phyloP scores from a whole-genome alignment of 345 rosid species.

The Salix caprea region DNA sequence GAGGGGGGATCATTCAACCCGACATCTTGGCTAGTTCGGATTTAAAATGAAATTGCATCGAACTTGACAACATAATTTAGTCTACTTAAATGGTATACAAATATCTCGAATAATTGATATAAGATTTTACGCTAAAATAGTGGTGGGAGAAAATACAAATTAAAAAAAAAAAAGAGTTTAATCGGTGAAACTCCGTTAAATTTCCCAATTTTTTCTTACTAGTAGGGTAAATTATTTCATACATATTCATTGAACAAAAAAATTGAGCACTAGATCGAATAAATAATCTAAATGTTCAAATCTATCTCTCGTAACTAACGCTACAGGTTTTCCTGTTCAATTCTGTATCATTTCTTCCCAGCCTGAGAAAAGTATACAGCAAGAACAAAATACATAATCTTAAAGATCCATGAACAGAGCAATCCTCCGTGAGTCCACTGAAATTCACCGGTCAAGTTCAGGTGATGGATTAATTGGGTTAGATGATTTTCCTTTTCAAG shows the following conservation, averaged over 20 bases:
- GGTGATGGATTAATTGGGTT: neutral
- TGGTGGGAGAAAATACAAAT: too few species aligned
- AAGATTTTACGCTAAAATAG: too few species aligned
- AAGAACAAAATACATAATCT: neutral
- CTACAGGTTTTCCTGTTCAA: neutral
- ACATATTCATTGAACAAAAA: neutral
- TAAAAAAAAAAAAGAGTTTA: too few species aligned
- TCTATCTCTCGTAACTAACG: neutral
- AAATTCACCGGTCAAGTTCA: neutral
- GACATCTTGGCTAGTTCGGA: fast-evolving
- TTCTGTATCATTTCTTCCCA: neutral
- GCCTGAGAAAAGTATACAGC: neutral
- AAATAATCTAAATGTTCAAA: neutral
- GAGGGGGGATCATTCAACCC: too few species aligned
- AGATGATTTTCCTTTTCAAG: neutral
- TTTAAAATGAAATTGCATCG: too few species aligned
- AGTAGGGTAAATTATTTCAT: neutral
- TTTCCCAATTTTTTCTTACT: too few species aligned
- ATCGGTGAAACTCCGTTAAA: too few species aligned
- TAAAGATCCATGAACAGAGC: neutral
- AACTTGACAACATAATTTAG: too few species aligned
- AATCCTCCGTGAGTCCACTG: neutral
- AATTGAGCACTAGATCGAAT: too few species aligned
- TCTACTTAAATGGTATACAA: too few species aligned
- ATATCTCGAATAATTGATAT: too few species aligned